These are phyloP conservation scores for Starmerella sirachaensis DNA, from an alignment of 805 yeast genomes.

Conservation along the genomic window DNA sequence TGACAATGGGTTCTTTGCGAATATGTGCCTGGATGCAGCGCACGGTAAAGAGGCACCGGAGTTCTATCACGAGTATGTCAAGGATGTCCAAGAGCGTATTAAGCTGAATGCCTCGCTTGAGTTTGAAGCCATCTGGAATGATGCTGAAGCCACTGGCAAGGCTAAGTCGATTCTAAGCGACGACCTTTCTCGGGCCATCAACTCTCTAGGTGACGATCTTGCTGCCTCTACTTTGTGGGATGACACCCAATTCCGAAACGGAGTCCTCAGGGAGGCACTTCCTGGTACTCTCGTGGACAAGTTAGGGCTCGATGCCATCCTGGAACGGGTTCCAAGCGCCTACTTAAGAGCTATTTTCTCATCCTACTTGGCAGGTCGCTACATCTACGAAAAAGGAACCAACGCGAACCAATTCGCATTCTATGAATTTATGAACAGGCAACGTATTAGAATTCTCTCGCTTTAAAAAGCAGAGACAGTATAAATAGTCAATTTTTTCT, in stretches of 20 bases:
- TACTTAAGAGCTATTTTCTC: constrained; percentile 84
- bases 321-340: constrained; percentile 71
- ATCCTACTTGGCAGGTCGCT: constrained; percentile 69
- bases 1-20: constrained; percentile 63
- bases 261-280: constrained; percentile 61
- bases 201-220: constrained; percentile 74
- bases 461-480: neutral
- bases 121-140: constrained; percentile 76
- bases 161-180: constrained; percentile 61
- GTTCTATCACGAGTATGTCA: constrained; percentile 74
- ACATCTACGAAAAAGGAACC: constrained; percentile 71
- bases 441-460: constrained; percentile 14
- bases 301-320: constrained; percentile 50
- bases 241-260: constrained; percentile 64
- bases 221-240: constrained; percentile 75
- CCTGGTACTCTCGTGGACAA: constrained; percentile 59
- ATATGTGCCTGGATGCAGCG: constrained; percentile 58
- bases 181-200: constrained; percentile 68
- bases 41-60: constrained; percentile 40
- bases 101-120: constrained; percentile 70
- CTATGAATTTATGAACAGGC: constrained; percentile 33
- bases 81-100: constrained; percentile 66
- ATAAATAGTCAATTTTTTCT: no score
- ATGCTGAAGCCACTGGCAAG: constrained; percentile 50
- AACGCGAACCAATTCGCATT: constrained; percentile 55